Base-by-base conservation (phyloP, 352 stramenopile genomes). In the Pythium periplocum region DNA sequence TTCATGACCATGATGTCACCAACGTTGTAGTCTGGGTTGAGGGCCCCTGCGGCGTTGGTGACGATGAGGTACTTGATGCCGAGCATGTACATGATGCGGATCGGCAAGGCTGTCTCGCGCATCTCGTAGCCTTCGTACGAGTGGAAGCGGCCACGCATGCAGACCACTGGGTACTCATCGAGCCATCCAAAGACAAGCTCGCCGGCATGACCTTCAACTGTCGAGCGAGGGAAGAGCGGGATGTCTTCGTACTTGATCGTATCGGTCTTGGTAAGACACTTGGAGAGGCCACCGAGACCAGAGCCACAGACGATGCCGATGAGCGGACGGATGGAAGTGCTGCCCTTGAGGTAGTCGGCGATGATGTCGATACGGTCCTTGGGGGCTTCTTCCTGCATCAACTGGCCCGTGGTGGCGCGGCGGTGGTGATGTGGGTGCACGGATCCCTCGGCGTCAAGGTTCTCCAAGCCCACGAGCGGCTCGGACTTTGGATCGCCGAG, bases 41-140 rank as follows among this genome's bases (percentile, higher is more conserved):
- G 63, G 39, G 93, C 96, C 5, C 96, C 96, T 2, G 96, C 95
- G 7, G 96, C 96, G 70, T 99, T 99, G 17, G 96, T 99, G 34
- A 99, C 80, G 53, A 99, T 70, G 38, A 98, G 72, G 42, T 98
- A 86, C 59, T 98, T 93, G 57, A 98, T 96, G 46, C 92, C 90
- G 4, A 99, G 61, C 39, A 97, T 81, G 60, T 96, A 89, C 86
- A 99, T 98, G 42, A 98, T 83, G 37, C 87, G 83, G 50, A 98
- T 95, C 11, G 95, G 95, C n/a, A 98, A 66, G 17, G 93, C 85
- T 26, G 96, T 96, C 36, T 96, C 96, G 48, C 90, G 80, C 78
- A 98, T 97, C 34, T 83, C 78, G 73, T 99, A 96, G 57, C 96
- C 96, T 68, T 98, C 94, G 68, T 98, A 99, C 53, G 75, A 94